A percentile compares a stretch with the other conserved stretches of the same genome.
phyloP scores from a whole-genome alignment of 2,329 filamentous ascomycete species.

The Byssoonygena ceratinophila region DNA sequence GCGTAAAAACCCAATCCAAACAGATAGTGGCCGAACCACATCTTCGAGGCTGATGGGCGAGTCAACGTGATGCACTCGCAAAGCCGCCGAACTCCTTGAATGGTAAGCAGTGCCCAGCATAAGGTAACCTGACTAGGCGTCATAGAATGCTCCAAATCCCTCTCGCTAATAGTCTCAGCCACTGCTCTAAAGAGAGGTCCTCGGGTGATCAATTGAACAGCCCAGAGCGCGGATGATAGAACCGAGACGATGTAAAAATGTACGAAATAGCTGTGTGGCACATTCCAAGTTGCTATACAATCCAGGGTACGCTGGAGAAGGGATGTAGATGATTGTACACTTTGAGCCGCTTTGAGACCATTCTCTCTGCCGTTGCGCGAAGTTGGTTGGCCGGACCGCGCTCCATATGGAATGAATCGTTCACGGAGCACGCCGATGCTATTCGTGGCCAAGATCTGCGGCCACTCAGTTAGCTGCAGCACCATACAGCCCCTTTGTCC shows the following conservation, averaged over 20 bases:
- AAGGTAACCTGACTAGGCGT: conserved; percentile 52
- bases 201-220: conserved; percentile 47
- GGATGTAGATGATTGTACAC: background rate
- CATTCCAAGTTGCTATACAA: conserved; percentile 45
- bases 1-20: conserved; percentile 70
- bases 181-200: conserved; percentile 46
- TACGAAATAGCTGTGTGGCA: conserved; percentile 81
- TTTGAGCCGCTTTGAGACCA: background rate
- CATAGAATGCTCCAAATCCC: conserved; percentile 40
- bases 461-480: background rate
- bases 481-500: background rate
- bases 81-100: conserved; percentile 65
- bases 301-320: conserved; percentile 35
- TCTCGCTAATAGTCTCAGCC: conserved; percentile 35
- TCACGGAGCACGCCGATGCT: conserved; percentile 41
- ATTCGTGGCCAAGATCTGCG: conserved; percentile 42
- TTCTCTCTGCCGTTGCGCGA: conserved; percentile 13
- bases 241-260: conserved; percentile 76
- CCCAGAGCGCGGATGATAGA: conserved; percentile 63
- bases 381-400: conserved; percentile 35
- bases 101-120: conserved; percentile 60
- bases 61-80: conserved; percentile 60
- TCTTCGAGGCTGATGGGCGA: conserved; percentile 59
- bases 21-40: conserved; percentile 78
- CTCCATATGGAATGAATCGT: conserved; percentile 53